A percentile compares a stretch with the other conserved stretches of the same genome.
phyloP scores from a whole-genome alignment of 345 rosid genomes.

The Sonneratia alba region DNA sequence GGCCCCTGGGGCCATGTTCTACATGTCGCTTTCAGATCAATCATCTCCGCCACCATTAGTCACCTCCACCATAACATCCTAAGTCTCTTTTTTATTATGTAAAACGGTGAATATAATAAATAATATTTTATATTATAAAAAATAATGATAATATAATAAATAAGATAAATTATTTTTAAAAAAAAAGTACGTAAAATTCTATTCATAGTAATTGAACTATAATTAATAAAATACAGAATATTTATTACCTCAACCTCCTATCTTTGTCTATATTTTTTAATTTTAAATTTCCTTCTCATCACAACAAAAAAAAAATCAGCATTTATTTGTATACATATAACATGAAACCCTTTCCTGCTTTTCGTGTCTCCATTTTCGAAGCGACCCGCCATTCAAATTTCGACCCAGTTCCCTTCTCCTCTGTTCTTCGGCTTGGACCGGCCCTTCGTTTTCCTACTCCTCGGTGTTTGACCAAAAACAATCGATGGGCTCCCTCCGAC shows the following conservation, averaged over 20 bases:
- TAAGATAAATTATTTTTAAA: too few relatives aligned
- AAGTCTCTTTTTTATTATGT: too few relatives aligned
- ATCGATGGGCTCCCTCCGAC: not conserved
- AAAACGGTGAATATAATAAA: too few relatives aligned
- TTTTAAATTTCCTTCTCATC: not conserved
- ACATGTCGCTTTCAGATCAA: too few relatives aligned
- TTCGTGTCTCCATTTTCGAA: conserved; percentile 1
- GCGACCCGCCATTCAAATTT: not conserved
- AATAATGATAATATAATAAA: too few relatives aligned
- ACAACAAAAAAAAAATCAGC: not conserved
- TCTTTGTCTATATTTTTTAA: too few relatives aligned
- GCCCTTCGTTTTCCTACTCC: not conserved
- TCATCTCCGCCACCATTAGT: too few relatives aligned
- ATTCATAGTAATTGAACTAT: too few relatives aligned
- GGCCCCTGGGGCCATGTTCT: not conserved
- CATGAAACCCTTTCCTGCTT: not conserved
- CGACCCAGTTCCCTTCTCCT: not conserved
- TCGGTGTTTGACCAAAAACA: not conserved
- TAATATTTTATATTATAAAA: too few relatives aligned
- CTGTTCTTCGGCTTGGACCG: not conserved
- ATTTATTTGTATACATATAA: not conserved
- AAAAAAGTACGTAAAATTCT: too few relatives aligned
- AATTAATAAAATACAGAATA: too few relatives aligned
- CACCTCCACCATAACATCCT: not conserved
- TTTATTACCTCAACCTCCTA: too few relatives aligned